Evolutionary conservation across 2,329 filamentous ascomycete species (phyloP).

Genomic region (Elsinoe arachidis): DNA sequence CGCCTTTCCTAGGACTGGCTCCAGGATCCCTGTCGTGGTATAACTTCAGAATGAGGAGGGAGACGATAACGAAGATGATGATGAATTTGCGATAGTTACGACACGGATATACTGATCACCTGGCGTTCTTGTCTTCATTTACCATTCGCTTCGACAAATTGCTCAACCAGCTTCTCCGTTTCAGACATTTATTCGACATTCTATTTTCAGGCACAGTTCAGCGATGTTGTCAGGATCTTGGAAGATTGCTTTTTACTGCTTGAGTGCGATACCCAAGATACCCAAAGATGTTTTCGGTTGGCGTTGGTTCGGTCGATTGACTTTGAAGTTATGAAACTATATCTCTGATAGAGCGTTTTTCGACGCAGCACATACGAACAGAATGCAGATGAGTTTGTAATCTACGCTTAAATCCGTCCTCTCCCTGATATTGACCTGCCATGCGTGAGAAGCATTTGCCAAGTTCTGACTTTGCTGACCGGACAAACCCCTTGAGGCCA

Average conservation of each 20-base stretch:
- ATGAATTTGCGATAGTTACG: conserved; percentile 5
- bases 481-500: not conserved
- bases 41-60: not conserved
- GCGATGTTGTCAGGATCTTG: not conserved
- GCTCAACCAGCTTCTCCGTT: not conserved
- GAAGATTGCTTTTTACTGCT: not conserved
- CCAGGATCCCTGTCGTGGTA: not conserved
- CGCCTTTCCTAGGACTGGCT: not conserved
- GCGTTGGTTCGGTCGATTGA: not conserved
- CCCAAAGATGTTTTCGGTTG: not conserved
- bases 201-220: not conserved
- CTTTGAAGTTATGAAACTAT: too few relatives aligned
- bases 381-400: not conserved
- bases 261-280: conserved; percentile 2
- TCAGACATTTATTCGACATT: not conserved
- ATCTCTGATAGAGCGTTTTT: too few relatives aligned
- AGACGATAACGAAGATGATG: not conserved
- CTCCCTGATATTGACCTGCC: not conserved
- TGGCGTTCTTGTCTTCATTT: not conserved
- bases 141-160: not conserved
- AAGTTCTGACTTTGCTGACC: not conserved
- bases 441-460: conserved; percentile 1
- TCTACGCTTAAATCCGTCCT: not conserved
- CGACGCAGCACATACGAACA: too few relatives aligned
- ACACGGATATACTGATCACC: not conserved